Percentiles rank a stretch among this genome's conserved stretches.
phyloP scores from a whole-genome alignment of 192 early-diverging fungal species.

The Backusella morwellensis region DNA sequence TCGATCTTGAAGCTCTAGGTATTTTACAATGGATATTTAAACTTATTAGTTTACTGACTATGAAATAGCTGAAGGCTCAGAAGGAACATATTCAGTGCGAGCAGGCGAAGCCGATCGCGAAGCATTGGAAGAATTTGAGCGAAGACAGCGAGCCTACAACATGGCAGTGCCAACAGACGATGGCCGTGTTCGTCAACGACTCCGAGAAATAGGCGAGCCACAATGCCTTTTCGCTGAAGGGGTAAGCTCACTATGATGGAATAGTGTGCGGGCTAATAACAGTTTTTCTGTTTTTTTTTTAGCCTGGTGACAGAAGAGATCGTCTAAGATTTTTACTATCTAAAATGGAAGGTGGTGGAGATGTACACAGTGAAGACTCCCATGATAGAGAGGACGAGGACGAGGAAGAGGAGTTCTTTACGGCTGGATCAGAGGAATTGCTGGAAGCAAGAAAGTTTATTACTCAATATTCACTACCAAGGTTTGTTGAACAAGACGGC shows the following conservation, averaged over 20 bases:
- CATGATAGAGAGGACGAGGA: conserved; percentile 52
- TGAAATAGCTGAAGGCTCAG: conserved; percentile 15
- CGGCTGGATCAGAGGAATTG: conserved; percentile 71
- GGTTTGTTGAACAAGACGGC: conserved; percentile 32
- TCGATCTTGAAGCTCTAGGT: conserved; percentile 25
- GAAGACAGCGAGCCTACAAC: conserved; percentile 70
- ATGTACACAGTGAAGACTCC: conserved; percentile 43
- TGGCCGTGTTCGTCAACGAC: conserved; percentile 62
- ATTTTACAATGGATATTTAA: not conserved
- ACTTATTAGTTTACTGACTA: not conserved
- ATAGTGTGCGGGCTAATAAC: too few relatives aligned
- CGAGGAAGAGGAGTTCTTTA: conserved; percentile 76
- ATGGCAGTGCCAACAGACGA: conserved; percentile 94
- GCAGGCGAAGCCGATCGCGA: conserved; percentile 51
- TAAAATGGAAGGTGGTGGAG: conserved; percentile 43
- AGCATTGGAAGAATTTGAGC: conserved; percentile 69
- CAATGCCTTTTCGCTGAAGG: conserved; percentile 95
- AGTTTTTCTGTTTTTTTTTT: not conserved
- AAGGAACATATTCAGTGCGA: conserved; percentile 44
- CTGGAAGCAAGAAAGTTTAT: conserved; percentile 69
- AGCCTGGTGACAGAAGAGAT: conserved; percentile 78
- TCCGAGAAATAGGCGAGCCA: conserved; percentile 81
- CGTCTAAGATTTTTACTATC: conserved; percentile 77
- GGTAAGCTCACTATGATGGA: conserved; percentile 26
- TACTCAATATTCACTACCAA: conserved; percentile 67